Evolutionary conservation across 2,329 filamentous ascomycete genomes (phyloP), one percentile per base, ranked within the genome.

Genomic region (Ophiostoma sp.): DNA sequence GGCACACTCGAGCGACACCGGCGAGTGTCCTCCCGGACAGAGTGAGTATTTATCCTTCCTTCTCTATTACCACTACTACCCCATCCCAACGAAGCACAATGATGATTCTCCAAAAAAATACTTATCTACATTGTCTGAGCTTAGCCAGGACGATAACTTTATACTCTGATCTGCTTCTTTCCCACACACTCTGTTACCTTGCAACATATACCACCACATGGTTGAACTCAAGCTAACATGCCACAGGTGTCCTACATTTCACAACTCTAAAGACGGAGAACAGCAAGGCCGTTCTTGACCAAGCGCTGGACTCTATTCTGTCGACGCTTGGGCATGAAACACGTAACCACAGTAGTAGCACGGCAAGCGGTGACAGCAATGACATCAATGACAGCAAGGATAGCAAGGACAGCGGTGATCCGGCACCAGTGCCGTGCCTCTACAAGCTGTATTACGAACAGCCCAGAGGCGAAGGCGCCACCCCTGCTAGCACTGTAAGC

Each of bases 111-210:
- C 80, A 79, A 83, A 79, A 79, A 85, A 96, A 95, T 92, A 93
- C 93, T 98, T 98, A 98, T 97, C 94, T 97, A 98, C 94, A 97
- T 98, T 98, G 93, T 91, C 94, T 93, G 94, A 96, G 90, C 81
- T 66, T 70, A 81, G 81, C 81, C 75, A 89, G 96, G 93, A 96
- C 88, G 93, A 95, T 85, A 85, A 83, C 81, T 79, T 75, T 65
- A 72, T 72, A 69, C 60, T 68, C 68, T 72, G 82, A 74, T 64
- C 58, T 52, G 44, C 45, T 60, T 55, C 71, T 74, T n/a, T 60
- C 42, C 2, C 27, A 38, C 69, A 66, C 60, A 42, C 65, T 42
- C 55, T 71, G 47, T 63, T 52, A 42, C 40, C 63, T 42, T 27
- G 27, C 27, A 27, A 9, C 14, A 44, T n/a, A n/a, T 36, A 5